Conservation (phyloP, 2,329 filamentous ascomycete species). For the Arthrobotrys sinensis region DNA sequence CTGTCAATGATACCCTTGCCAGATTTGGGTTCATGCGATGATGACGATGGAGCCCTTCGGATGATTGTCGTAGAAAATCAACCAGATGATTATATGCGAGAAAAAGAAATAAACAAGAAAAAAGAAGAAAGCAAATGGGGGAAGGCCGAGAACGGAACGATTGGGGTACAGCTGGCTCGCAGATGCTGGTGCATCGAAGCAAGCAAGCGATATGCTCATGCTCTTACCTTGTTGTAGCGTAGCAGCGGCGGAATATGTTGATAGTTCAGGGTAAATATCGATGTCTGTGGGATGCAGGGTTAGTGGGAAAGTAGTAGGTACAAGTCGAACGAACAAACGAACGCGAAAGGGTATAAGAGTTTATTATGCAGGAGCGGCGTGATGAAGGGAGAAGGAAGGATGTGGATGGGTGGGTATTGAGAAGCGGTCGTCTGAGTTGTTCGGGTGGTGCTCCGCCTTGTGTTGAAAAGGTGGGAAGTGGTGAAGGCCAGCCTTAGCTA, state of each 20-base stretch:
- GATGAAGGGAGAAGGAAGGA: constrained; percentile 6
- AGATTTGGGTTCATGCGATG: constrained; percentile 55
- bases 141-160: constrained; percentile 51
- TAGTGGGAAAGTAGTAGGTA: constrained; percentile 52
- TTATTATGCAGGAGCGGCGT: constrained; percentile 44
- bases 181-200: constrained; percentile 33
- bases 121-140: constrained; percentile 16
- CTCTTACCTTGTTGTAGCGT: constrained; percentile 48
- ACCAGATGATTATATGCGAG: constrained; percentile 46
- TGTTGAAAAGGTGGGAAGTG: constrained; percentile 29
- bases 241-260: constrained; percentile 28
- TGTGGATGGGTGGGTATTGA: constrained; percentile 16
- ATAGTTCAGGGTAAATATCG: constrained; percentile 49
- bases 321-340: constrained; percentile 20
- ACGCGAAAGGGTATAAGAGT: constrained; percentile 23
- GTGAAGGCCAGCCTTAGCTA: constrained; percentile 10
- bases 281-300: constrained; percentile 51
- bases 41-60: constrained; percentile 57
- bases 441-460: constrained; percentile 50
- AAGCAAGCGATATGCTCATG: constrained; percentile 20
- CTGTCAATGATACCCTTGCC: constrained; percentile 53
- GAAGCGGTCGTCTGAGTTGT: constrained; percentile 36
- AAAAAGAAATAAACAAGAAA: constrained; percentile 10
- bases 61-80: constrained; percentile 44
- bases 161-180: constrained; percentile 59